Percentiles rank a stretch among this genome's conserved stretches.
Conservation (phyloP, 1,284 basidiomycete genomes). For the Trametes polyzona region DNA sequence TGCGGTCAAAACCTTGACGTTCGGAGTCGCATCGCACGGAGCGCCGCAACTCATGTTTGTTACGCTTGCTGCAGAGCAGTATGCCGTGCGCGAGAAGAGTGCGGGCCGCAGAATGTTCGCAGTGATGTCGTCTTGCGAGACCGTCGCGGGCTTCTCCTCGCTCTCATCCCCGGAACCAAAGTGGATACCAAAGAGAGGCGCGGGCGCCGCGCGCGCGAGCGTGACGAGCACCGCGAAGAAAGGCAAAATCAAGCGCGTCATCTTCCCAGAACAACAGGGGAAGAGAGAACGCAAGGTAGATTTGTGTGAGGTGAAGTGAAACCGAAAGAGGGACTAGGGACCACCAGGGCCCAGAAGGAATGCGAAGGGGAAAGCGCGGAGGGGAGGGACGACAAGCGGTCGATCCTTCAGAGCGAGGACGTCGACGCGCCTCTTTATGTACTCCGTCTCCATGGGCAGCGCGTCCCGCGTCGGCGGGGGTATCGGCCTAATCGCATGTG, state of each 20-base stretch:
- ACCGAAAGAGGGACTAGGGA: slow-evolving; percentile 5
- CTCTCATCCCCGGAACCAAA: slow-evolving; percentile 21
- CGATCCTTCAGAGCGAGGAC: not conserved
- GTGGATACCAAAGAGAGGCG: slow-evolving; percentile 33
- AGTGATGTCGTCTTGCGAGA: slow-evolving; percentile 31
- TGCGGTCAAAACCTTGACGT: slow-evolving; percentile 56
- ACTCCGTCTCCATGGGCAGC: not conserved
- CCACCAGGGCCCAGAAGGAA: slow-evolving; percentile 23
- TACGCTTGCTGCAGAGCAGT: slow-evolving; percentile 42
- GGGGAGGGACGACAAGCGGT: slow-evolving; percentile 3
- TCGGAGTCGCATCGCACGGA: slow-evolving; percentile 47
- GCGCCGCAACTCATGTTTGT: slow-evolving; percentile 43
- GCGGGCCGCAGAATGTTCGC: slow-evolving; percentile 42
- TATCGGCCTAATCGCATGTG: not conserved
- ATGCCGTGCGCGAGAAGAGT: slow-evolving; percentile 44
- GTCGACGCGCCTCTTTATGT: not conserved
- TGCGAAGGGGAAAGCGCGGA: not conserved
- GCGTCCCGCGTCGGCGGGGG: not conserved
- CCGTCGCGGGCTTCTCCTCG: slow-evolving; percentile 12
- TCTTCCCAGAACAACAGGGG: not conserved
- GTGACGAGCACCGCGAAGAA: slow-evolving; percentile 19
- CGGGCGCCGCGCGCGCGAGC: slow-evolving; percentile 24
- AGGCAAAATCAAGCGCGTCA: slow-evolving; percentile 17
- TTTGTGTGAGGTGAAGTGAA: not conserved
- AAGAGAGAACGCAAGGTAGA: not conserved